phyloP scores from a whole-genome alignment of 257 asterid genomes.

The Perilla frutescens region DNA sequence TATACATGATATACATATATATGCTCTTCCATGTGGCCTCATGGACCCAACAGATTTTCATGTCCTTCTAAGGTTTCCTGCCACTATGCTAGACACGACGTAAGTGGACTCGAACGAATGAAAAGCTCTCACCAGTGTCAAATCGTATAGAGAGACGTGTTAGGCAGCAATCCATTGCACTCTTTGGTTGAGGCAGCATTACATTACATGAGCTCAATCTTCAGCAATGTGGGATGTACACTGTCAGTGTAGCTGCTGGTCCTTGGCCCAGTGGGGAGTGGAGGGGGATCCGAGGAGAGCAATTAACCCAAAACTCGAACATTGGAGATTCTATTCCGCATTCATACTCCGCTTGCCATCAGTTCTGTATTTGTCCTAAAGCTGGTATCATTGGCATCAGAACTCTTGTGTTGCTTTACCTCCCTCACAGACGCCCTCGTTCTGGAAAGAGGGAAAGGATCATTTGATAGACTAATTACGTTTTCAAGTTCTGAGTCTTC shows the following conservation, averaged over 20 bases:
- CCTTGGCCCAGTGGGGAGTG: slow-evolving; percentile 21
- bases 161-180: slow-evolving; percentile 14
- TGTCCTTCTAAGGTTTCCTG: slow-evolving; percentile 36
- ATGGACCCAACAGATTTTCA: slow-evolving; percentile 22
- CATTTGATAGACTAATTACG: slow-evolving; percentile 50
- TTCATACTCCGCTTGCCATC: slow-evolving; percentile 65
- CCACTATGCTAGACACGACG: slow-evolving; percentile 45
- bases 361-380: slow-evolving; percentile 56
- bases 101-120: slow-evolving; percentile 27
- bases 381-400: slow-evolving; percentile 38
- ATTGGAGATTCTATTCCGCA: slow-evolving; percentile 22
- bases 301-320: slow-evolving; percentile 24
- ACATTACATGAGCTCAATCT: slow-evolving; percentile 28
- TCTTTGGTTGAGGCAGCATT: slow-evolving; percentile 32
- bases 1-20: slow-evolving; percentile 25
- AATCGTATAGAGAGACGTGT: slow-evolving; percentile 6
- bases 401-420: slow-evolving; percentile 44
- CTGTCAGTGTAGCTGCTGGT: slow-evolving; percentile 2
- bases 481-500: slow-evolving; percentile 48
- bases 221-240: slow-evolving; percentile 19
- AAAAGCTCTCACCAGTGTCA: slow-evolving; percentile 27
- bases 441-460: slow-evolving; percentile 58
- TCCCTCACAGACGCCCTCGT: slow-evolving; percentile 40
- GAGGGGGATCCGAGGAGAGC: slow-evolving; percentile 9
- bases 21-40: slow-evolving; percentile 24